These are phyloP conservation scores for Phytophthora parvispora DNA, from an alignment of 352 stramenopile genomes.

Conservation along the genomic window DNA sequence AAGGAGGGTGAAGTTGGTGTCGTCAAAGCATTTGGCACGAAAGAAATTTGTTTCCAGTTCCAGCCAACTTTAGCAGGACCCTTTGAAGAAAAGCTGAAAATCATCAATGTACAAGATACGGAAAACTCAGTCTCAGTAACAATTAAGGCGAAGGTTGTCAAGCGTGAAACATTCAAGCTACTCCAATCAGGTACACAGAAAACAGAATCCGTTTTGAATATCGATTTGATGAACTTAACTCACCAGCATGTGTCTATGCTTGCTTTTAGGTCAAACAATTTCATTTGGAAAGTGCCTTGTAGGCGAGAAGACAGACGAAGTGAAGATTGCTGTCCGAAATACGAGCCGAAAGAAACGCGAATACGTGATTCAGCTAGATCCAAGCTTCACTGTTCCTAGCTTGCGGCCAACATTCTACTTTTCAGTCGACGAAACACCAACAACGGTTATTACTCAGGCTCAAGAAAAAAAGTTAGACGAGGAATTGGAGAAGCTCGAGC, in stretches of 20 bases:
- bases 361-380: slow-evolving; percentile 90
- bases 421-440: slow-evolving; percentile 84
- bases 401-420: slow-evolving; percentile 89
- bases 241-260: slow-evolving; percentile 2
- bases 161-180: slow-evolving; percentile 92
- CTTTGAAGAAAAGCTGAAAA: slow-evolving; percentile 92
- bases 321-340: slow-evolving; percentile 90
- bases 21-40: slow-evolving; percentile 89
- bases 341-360: slow-evolving; percentile 91
- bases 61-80: slow-evolving; percentile 85
- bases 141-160: slow-evolving; percentile 92
- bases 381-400: slow-evolving; percentile 67
- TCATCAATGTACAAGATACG: slow-evolving; percentile 91
- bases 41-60: slow-evolving; percentile 93
- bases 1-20: slow-evolving; percentile 90
- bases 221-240: neutral
- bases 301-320: slow-evolving; percentile 83
- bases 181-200: slow-evolving; percentile 84
- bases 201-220: neutral
- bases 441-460: slow-evolving; percentile 87
- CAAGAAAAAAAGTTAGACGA: slow-evolving; percentile 93
- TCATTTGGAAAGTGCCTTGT: slow-evolving; percentile 88
- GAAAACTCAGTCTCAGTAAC: slow-evolving; percentile 90
- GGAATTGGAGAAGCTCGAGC: slow-evolving; percentile 91
- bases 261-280: slow-evolving; percentile 74